Evolutionary conservation across 495 filamentous ascomycete genomes (phyloP), one percentile per base, ranked within the genome.

Genomic region (Cercophora sp.): DNA sequence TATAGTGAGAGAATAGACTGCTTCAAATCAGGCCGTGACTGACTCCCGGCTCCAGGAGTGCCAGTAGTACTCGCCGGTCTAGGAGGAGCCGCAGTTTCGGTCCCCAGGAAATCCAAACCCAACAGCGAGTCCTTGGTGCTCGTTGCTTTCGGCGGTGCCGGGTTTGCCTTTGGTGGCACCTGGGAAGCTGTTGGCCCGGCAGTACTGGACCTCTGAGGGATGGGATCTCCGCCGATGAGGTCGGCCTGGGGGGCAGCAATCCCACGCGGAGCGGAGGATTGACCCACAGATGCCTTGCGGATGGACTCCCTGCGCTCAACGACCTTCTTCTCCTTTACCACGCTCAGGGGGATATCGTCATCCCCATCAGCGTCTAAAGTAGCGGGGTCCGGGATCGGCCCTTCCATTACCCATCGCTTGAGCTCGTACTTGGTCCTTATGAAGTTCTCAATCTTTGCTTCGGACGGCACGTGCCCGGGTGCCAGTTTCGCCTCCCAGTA

Each of bases 371-470:
- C 84, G 24, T 91, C 87, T 48, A 98, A 70, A n/a, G 85, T 89
- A 0, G 86, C 76, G 19, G 94, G 94, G 61, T 96, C 89, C 8
- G 94, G 94, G 70, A 96, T 91, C 9, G 79, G 81, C 2, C 94
- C 93, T 52, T 98, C 94, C 92, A 96, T 96, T 2, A 91, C 88
- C 93, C 93, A 98, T 70, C 94, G 78, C 76, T 96, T 97, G 8
- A 89, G 85, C 61, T 98, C 93, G 68, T 98, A 98, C 70, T 98
- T 98, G 29, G 93, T 98, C 36, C 94, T 83, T 55, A 98, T 96
- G 59, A 98, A 98, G 70, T 96, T 98, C 77, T 97, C 93, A 56
- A 98, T 97, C 75, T 98, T 98, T 37, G 88, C 80, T 73, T 97
- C 92, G n/a, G 92, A 92, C 0, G 93, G 93, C n/a, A 91, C 82